phyloP scores from a whole-genome alignment of 257 asterid species.

The Forsythia suspensa region DNA sequence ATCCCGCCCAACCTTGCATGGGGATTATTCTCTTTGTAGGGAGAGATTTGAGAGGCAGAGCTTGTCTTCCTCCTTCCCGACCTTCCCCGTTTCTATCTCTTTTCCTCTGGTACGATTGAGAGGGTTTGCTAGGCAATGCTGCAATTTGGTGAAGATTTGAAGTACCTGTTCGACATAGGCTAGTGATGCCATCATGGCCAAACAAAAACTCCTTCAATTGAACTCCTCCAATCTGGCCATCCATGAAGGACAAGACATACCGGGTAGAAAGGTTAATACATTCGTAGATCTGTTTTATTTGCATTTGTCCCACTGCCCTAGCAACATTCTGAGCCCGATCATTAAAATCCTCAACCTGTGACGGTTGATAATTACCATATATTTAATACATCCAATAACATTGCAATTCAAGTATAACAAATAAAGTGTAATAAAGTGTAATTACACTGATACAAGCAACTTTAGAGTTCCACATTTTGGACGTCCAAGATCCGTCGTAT shows the following conservation, averaged over 20 bases:
- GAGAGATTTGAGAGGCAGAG: not conserved
- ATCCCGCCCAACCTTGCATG: conserved; percentile 1
- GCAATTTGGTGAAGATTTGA: conserved; percentile 10
- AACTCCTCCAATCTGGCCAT: conserved; percentile 50
- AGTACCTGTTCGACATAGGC: conserved; percentile 22
- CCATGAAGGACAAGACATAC: conserved; percentile 47
- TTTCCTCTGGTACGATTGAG: conserved; percentile 24
- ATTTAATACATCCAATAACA: conserved; percentile 16
- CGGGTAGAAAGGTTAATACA: conserved; percentile 54
- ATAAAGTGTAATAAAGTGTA: conserved; percentile 19
- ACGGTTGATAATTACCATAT: conserved; percentile 14
- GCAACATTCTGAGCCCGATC: conserved; percentile 84
- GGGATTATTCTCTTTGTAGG: conserved; percentile 1
- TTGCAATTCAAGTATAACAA: conserved; percentile 12
- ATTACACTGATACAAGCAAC: conserved; percentile 73
- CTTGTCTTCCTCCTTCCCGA: conserved; percentile 18
- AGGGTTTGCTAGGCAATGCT: conserved; percentile 18
- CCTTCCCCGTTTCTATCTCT: conserved; percentile 24
- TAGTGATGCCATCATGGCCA: conserved; percentile 38
- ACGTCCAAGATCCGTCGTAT: conserved; percentile 68
- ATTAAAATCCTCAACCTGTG: conserved; percentile 88
- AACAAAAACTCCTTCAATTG: conserved; percentile 58
- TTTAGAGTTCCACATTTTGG: conserved; percentile 74
- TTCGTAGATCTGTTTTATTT: conserved; percentile 62
- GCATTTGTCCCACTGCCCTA: conserved; percentile 72